These are phyloP conservation scores for Tolypocladium amazonense DNA, from an alignment of 2,329 filamentous ascomycete species.

Conservation along the genomic window DNA sequence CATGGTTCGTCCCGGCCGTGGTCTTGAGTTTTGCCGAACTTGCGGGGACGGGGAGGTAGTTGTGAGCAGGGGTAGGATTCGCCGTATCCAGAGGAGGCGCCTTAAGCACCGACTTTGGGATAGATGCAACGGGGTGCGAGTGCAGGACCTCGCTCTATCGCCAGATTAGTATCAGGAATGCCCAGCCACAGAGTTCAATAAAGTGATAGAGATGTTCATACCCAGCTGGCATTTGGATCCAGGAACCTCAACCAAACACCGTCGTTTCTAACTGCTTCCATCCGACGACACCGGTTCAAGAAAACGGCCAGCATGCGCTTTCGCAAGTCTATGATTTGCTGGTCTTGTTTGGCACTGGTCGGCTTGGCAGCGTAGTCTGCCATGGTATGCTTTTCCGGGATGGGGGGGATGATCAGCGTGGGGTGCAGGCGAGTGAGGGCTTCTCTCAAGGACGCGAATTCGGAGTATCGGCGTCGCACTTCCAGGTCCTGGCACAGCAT, in stretches of 20 bases:
- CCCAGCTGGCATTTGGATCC: slow-evolving; percentile 97
- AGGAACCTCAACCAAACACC: slow-evolving; percentile 97
- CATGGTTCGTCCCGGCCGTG: slow-evolving; percentile 25
- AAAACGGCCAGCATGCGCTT: slow-evolving; percentile 98
- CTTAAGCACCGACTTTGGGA: slow-evolving; percentile 89
- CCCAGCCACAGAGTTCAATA: background rate
- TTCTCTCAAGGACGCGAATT: slow-evolving; percentile 84
- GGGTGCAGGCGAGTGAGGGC: slow-evolving; percentile 87
- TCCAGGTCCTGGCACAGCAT: slow-evolving; percentile 63
- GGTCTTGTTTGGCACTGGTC: slow-evolving; percentile 95
- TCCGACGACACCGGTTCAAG: slow-evolving; percentile 81
- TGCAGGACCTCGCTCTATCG: slow-evolving; percentile 82
- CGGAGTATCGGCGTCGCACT: slow-evolving; percentile 89
- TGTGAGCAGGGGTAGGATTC: slow-evolving; percentile 81
- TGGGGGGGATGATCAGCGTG: slow-evolving; percentile 89
- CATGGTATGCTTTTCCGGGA: slow-evolving; percentile 98
- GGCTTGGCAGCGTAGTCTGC: slow-evolving; percentile 97
- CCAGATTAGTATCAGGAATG: slow-evolving; percentile 9
- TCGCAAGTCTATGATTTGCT: slow-evolving; percentile 88
- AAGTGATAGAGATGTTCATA: slow-evolving; percentile 28
- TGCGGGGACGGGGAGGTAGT: slow-evolving; percentile 77
- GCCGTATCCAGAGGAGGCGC: slow-evolving; percentile 91
- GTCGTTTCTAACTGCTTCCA: slow-evolving; percentile 86
- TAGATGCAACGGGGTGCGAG: slow-evolving; percentile 78
- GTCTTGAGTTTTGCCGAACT: slow-evolving; percentile 76